Evolutionary conservation across 148 eudicot genomes (phyloP), one percentile per base, ranked within the genome.

Genomic region (Rhododendron kiyosumense): DNA sequence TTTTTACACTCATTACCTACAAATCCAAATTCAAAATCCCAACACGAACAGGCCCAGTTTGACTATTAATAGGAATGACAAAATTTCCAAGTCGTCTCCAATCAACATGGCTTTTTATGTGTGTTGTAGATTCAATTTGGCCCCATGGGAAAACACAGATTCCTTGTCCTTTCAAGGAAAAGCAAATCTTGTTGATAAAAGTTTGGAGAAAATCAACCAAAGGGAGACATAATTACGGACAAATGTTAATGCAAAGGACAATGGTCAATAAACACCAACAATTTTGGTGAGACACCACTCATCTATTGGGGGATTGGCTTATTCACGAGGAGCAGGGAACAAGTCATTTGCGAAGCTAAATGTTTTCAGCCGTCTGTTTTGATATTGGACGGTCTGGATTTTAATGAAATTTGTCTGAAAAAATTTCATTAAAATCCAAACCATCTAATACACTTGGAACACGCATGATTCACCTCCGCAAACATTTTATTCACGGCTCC

Each of bases 91-190:
- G 76, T 14, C 20, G 30, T 3, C 74, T 71, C 76, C 76, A 30
- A 32, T 32, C 38, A 14, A 13, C 18, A 5, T 26, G 34, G 3
- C 74, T 28, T 67, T 71, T 30, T 71, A 30, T 71, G 76, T 30
- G 76, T 32, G 76, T 71, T 71, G 76, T 22, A 71, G 76, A 2
- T 71, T 71, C 38, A 71, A 14, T 71, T 71, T 71, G 76, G 76
- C 1, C 76, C 76, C 76, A 71, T 71, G 2, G 36, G 14, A 69
- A 69, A 20, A 69, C 8, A 30, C 17, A 30, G 36, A 69, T 28
- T 69, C 38, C 75, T 4, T 28, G 75, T 28, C 75, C 36, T 28
- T 30, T 69, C 75, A 69, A 26, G 30, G 75, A 32, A 65, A 71
- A 71, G 76, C 76, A 32, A 30, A 71, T 71, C 36, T 26, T 71